phyloP scores from a whole-genome alignment of 257 asterid genomes.

The Prunella vulgaris region DNA sequence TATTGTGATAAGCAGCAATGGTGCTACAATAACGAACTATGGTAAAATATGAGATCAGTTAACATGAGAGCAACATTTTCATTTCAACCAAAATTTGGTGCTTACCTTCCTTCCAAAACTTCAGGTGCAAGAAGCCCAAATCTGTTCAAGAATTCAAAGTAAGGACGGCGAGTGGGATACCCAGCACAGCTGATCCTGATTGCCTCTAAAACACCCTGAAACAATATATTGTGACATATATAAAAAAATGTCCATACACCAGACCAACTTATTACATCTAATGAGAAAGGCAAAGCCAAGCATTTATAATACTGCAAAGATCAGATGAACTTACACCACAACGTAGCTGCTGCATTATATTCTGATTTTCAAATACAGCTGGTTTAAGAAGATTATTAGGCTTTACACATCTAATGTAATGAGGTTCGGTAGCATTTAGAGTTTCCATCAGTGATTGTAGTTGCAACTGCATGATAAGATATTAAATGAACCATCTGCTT shows the following conservation, averaged over 20 bases:
- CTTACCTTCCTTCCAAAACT: slow-evolving; percentile 74
- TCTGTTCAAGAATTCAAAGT: slow-evolving; percentile 87
- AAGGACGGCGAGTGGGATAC: slow-evolving; percentile 96
- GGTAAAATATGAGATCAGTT: slow-evolving; percentile 11
- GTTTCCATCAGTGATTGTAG: slow-evolving; percentile 92
- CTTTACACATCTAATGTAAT: slow-evolving; percentile 94
- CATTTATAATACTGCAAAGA: slow-evolving; percentile 2
- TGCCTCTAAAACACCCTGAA: slow-evolving; percentile 98
- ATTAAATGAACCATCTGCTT: slow-evolving; percentile 6
- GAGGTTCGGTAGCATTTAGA: slow-evolving; percentile 91
- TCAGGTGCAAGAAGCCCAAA: slow-evolving; percentile 96
- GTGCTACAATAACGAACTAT: slow-evolving; percentile 9
- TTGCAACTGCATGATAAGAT: slow-evolving; percentile 75
- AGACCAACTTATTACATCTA: slow-evolving; percentile 26
- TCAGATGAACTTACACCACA: slow-evolving; percentile 81
- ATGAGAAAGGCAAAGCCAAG: slow-evolving; percentile 18
- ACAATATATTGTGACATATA: slow-evolving; percentile 16
- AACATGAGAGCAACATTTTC: slow-evolving; percentile 16
- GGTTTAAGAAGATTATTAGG: slow-evolving; percentile 97
- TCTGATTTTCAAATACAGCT: slow-evolving; percentile 83
- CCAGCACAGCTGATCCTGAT: slow-evolving; percentile 98
- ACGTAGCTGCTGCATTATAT: slow-evolving; percentile 87
- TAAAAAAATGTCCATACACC: slow-evolving; percentile 12
- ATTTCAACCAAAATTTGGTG: slow-evolving; percentile 20
- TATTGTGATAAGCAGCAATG: neutral